These are phyloP conservation scores for Gracilaria caudata DNA, from an alignment of 23 red algal species.

Conservation along the genomic window DNA sequence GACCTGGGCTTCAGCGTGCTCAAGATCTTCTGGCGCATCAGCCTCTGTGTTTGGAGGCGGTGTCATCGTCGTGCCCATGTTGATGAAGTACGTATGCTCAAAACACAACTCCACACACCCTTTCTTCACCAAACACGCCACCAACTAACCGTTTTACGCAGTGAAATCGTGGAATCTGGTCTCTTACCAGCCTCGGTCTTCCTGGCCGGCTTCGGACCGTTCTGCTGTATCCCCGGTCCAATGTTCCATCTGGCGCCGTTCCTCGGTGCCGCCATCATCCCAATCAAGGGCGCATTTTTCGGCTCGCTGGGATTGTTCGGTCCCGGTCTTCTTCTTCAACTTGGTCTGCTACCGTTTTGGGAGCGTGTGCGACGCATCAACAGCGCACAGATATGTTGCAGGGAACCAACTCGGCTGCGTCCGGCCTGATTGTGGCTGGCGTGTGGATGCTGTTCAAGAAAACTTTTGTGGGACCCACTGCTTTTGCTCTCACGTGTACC, in stretches of 20 bases:
- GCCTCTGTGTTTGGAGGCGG: constrained; percentile 81
- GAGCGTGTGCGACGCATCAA: constrained; percentile 47
- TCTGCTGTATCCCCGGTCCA: constrained; percentile 64
- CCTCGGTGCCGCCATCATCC: constrained; percentile 63
- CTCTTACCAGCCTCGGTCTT: constrained; percentile 50
- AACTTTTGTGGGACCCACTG: constrained; percentile 40
- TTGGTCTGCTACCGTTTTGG: constrained; percentile 78
- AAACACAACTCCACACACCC: too few species aligned
- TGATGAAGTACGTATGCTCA: constrained; percentile 71
- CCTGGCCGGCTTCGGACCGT: constrained; percentile 67
- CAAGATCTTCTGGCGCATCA: constrained; percentile 79
- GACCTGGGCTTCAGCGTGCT: constrained; percentile 29
- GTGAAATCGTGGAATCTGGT: constrained; percentile 49
- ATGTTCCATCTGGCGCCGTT: constrained; percentile 83
- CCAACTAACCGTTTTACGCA: background rate
- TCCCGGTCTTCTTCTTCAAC: constrained; percentile 54
- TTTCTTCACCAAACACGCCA: background rate
- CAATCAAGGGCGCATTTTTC: constrained; percentile 56
- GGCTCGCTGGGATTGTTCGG: constrained; percentile 62
- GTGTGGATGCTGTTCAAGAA: constrained; percentile 61
- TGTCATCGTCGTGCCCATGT: constrained; percentile 75
- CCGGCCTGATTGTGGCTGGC: constrained; percentile 69
- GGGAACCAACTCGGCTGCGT: constrained; percentile 72
- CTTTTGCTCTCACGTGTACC: constrained; percentile 58
- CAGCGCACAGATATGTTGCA: constrained; percentile 19